Percentiles rank a stretch among this genome's conserved stretches.
Evolutionary conservation across 345 rosid genomes (phyloP).

Genomic region (Linum tenue): DNA sequence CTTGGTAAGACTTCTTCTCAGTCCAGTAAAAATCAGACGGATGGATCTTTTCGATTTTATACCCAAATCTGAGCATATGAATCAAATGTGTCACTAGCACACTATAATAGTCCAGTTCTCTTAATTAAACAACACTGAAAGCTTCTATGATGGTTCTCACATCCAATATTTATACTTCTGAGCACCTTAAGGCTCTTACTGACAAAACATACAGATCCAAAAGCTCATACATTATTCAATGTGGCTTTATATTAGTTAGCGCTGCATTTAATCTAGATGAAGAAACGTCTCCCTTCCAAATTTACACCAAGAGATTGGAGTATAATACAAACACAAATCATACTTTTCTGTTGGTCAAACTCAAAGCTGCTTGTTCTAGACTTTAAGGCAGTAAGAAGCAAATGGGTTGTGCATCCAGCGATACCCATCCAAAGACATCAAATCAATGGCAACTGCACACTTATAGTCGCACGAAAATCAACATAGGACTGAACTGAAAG

Average conservation of each 20-base stretch:
- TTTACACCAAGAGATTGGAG: background rate
- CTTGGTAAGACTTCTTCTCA: constrained; percentile 40
- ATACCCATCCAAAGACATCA: background rate
- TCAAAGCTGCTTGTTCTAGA: background rate
- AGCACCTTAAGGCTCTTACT: background rate
- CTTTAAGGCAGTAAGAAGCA: background rate
- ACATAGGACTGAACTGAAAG: constrained; percentile 7
- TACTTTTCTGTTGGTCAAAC: background rate
- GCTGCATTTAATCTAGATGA: background rate
- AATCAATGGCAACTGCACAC: no score
- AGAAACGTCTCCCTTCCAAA: background rate
- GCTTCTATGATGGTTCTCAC: no score
- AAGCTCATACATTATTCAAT: background rate
- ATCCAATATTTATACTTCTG: background rate
- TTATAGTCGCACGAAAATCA: background rate
- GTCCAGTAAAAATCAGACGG: constrained; percentile 52
- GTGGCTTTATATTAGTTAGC: background rate
- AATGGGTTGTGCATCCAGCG: background rate
- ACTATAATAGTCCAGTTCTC: background rate
- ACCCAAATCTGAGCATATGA: constrained; percentile 57
- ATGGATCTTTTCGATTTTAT: constrained; percentile 64
- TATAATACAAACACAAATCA: background rate
- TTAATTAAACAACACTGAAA: background rate
- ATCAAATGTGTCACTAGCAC: constrained; percentile 7
- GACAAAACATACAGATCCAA: background rate